A percentile compares a stretch with the other conserved stretches of the same genome.
Conservation (phyloP, 768 basidiomycete genomes). For the Hemileccinum rubropunctum region DNA sequence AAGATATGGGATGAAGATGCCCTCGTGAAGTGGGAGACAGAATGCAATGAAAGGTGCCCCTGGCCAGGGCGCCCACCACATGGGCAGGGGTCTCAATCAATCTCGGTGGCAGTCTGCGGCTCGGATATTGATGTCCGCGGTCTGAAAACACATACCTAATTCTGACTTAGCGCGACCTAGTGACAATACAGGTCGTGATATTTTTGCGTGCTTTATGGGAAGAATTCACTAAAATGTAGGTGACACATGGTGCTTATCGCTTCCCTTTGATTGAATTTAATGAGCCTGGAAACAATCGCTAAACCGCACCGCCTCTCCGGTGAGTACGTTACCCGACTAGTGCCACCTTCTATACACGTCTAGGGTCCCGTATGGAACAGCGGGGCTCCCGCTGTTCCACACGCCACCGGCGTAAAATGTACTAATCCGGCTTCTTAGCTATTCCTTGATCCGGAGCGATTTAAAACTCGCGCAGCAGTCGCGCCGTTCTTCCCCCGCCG, state of each 20-base stretch:
- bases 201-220: neutral
- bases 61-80: conserved; percentile 44
- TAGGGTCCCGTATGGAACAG: too few species aligned
- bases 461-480: neutral
- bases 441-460: neutral
- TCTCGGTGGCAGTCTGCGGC: neutral
- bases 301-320: too few species aligned
- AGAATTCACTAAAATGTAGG: neutral
- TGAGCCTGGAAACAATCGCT: too few species aligned
- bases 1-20: conserved; percentile 63
- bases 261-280: too few species aligned
- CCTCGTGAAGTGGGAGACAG: conserved; percentile 53
- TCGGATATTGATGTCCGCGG: neutral
- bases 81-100: neutral
- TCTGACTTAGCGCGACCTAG: neutral
- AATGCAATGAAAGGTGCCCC: conserved; percentile 43
- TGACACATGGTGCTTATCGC: too few species aligned
- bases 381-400: too few species aligned
- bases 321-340: too few species aligned
- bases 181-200: neutral
- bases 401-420: too few species aligned
- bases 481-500: neutral
- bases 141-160: neutral
- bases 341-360: too few species aligned
- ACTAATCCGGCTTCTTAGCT: neutral